Base-by-base conservation (phyloP, 2,329 filamentous ascomycete species). In the Hymenoscyphus fraxineus region DNA sequence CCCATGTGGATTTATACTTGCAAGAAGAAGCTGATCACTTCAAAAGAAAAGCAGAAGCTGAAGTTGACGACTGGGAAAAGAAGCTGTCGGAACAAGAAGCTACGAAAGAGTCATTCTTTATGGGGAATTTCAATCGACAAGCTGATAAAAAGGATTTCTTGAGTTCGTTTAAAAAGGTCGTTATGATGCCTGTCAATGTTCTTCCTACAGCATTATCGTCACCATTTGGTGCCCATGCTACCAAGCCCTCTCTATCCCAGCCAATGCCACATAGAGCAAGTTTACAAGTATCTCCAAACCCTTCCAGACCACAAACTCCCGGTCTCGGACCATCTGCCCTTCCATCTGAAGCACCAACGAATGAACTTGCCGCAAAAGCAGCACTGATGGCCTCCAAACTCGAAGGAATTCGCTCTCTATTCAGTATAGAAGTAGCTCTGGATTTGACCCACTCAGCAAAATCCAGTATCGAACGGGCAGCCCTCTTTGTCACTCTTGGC, bases 161-260 rank as follows among this genome's bases (percentile, higher is more conserved):
- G 66, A 95, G 89, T 57, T 97, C 93, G 0, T 99, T 99, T 82
- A 97, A 93, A 75, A 98, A 98, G 77, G 95, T 99, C 9, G 91
- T 99, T 69, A 97, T 99, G 93, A 96, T 97, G 88, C 95, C 95
- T 1, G 94, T 99, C 59, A 96, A 92, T 61, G 94, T 93, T 9
- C 81, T 98, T 3, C 91, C 92, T 1, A 88, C 85, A 58, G 85
- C 85, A 6, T 79, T 85, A 59, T 80, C 81, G 9, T 85, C 80
- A n/a, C 83, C 64, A 12, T 65, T 65, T 38, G 63, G 63, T 12
- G 56, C 41, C 12, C 70, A 83, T 62, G 77, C 77, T 41, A 75
- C 73, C 2, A 73, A 75, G 62, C 59, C 73, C 80, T 62, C 74
- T 0, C 65, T 76, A 9, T 62, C 68, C 67, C 61, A 65, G 15